Evolutionary conservation across 2,329 filamentous ascomycete genomes (phyloP), one percentile per base, ranked within the genome.

Genomic region (Colletotrichum sansevieriae): DNA sequence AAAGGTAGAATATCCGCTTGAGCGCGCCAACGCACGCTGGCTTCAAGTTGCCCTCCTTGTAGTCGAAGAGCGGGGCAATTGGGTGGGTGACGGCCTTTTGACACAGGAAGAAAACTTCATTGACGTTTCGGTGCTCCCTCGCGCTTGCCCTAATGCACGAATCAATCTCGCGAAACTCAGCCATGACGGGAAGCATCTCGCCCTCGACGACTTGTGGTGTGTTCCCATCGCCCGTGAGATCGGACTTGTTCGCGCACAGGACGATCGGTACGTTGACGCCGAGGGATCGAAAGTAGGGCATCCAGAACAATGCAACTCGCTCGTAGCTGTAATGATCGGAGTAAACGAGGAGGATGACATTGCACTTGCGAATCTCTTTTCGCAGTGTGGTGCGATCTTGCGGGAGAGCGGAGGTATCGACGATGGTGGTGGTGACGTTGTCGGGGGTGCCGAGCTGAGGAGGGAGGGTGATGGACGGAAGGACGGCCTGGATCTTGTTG

Each of bases 291-390:
- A 99, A 98, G 80, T 98, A 97, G 11, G 96, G 96, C 88, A 99
- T 92, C 96, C 96, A 99, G 80, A 98, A 99, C 52, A 99, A 85
- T 3, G 95, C 96, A 3, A 99, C 95, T 43, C 96, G 87, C 78
- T 99, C 96, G 83, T 98, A 99, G 85, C 95, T 98, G 84, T 99
- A 99, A 81, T 98, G 95, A 79, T 99, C 96, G 73, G 95, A 95
- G 80, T 99, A 99, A 63, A 99, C 95, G 49, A 99, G 89, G 18
- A 98, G 86, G 72, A 99, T 98, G 73, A 98, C 95, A 78, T 98
- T 99, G 76, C 92, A 96, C 80, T 98, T 98, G 72, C 96, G 91
- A 71, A 99, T 95, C 82, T 98, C 96, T 78, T 96, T 96, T 70
- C 95, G 92, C 68, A 99, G 85, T 18, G 91, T 95, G 68, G 92